Base-by-base conservation (phyloP, 176 grass and related monocot species). In the Bolboschoenus planiculmis region DNA sequence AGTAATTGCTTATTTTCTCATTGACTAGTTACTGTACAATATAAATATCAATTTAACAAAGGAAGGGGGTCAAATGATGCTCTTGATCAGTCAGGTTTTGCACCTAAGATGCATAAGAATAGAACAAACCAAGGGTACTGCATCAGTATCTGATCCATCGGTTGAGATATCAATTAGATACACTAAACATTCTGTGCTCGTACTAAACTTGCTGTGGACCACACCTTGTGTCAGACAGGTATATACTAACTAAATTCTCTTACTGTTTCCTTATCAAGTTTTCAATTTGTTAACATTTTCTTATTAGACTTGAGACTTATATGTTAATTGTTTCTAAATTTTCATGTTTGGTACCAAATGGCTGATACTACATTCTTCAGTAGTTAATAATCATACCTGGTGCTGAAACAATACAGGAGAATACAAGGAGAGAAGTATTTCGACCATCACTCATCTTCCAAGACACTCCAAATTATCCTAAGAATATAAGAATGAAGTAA, bases 401-500 rank as follows among this genome's bases (percentile, higher is more conserved):
- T 77, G 72, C 15, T 51, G 14, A 77, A 77, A 77, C 14, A 77
- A 77, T 44, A 53, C 23, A 53, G n/a, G 42, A 77, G 23, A 75
- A 53, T 33, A 77, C 72, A 51, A n/a, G n/a, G 44, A 34, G 43
- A 47, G 18, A 44, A 58, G 66, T n/a, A 64, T 82, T 84, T 56
- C 57, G 77, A 80, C 81, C 89, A 92, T 78, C 94, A 86, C 0
- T 93, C 87, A 33, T 98, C 92, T 79, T 99, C 92, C 80, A 94
- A 73, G 43, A 99, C 84, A 36, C 83, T 90, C 91, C 92, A 99
- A 57, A 99, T 99, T 92, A 99, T 99, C 96, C 96, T 99, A 79
- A 48, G 85, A 33, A 67, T 7, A 62, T 77, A 37, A 78, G 68
- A 83, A 7, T 31, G 18, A 78, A 83, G 36, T 36, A 80, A 55